Conservation (phyloP, 257 asterid species). For the Jaltomata sinuosa region DNA sequence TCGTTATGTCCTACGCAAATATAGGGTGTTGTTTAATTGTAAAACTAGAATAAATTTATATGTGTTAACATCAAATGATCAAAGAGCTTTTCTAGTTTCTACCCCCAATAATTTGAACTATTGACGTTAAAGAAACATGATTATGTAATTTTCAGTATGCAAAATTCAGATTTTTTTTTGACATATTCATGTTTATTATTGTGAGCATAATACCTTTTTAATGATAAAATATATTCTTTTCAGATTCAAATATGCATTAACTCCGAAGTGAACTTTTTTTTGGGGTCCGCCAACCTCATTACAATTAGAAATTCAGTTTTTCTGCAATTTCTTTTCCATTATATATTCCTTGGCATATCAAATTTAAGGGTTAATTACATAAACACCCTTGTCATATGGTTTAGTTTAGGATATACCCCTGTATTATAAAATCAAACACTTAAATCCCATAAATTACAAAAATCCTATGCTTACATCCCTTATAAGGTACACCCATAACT, state of each 20-base stretch:
- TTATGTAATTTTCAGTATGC: not conserved
- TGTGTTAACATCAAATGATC: not conserved
- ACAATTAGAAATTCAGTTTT: too few species aligned
- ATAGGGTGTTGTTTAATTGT: not conserved
- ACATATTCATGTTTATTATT: not conserved
- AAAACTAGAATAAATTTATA: not conserved
- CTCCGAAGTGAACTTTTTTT: not conserved
- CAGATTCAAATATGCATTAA: not conserved
- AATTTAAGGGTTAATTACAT: too few species aligned
- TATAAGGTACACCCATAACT: too few species aligned
- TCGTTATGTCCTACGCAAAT: too few species aligned
- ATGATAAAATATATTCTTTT: not conserved
- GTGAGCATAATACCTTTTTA: not conserved
- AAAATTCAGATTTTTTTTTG: too few species aligned
- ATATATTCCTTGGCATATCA: too few species aligned
- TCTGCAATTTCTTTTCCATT: too few species aligned
- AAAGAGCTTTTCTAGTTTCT: not conserved
- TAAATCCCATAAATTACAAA: too few species aligned
- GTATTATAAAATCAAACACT: too few species aligned
- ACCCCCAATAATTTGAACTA: not conserved
- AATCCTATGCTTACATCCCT: too few species aligned
- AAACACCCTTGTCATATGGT: too few species aligned
- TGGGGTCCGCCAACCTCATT: not conserved
- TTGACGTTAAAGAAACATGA: not conserved
- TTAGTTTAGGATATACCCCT: too few species aligned